Percentiles rank a stretch among this genome's conserved stretches.
Conservation (phyloP, 1,139 yeast species). For the Ashbya aceris region DNA sequence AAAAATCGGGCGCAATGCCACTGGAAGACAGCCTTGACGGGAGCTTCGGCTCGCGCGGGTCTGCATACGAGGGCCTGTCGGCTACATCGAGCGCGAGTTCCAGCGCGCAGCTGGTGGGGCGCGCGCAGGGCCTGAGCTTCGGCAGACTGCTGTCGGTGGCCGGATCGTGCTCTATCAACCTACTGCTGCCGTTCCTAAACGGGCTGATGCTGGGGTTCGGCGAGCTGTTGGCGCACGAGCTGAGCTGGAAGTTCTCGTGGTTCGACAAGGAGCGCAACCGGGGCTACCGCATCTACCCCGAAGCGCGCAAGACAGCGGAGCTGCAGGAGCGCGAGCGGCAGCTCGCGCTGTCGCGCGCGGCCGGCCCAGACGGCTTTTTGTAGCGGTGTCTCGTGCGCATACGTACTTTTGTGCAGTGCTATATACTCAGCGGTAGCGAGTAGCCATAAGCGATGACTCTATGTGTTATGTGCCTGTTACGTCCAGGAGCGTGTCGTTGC, state of each 20-base stretch:
- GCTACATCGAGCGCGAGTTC: not conserved
- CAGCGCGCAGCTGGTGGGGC: slow-evolving; percentile 4
- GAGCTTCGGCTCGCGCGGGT: slow-evolving; percentile 4
- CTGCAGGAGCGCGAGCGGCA: not conserved
- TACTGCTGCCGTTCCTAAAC: slow-evolving; percentile 78
- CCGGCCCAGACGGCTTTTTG: slow-evolving; percentile 6
- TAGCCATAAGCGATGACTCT: not conserved
- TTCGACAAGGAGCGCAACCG: slow-evolving; percentile 52
- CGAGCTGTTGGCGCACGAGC: slow-evolving; percentile 87
- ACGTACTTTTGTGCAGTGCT: not conserved
- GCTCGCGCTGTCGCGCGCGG: not conserved
- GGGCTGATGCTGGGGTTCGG: slow-evolving; percentile 97
- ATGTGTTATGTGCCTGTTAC: not conserved
- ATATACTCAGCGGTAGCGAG: not conserved
- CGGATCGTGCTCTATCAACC: slow-evolving; percentile 53
- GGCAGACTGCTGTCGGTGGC: slow-evolving; percentile 13
- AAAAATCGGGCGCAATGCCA: not conserved
- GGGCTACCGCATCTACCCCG: slow-evolving; percentile 23
- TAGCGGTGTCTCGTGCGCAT: slow-evolving; percentile 1
- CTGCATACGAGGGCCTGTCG: not conserved
- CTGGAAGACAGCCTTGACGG: not conserved
- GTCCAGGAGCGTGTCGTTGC: slow-evolving; percentile 12
- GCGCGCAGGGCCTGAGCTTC: slow-evolving; percentile 5
- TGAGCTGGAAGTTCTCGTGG: slow-evolving; percentile 77
- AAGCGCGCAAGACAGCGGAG: slow-evolving; percentile 11